A percentile compares a stretch with the other conserved stretches of the same genome.
phyloP scores from a whole-genome alignment of 2,329 filamentous ascomycete species.

The Fusarium praegraminearum region DNA sequence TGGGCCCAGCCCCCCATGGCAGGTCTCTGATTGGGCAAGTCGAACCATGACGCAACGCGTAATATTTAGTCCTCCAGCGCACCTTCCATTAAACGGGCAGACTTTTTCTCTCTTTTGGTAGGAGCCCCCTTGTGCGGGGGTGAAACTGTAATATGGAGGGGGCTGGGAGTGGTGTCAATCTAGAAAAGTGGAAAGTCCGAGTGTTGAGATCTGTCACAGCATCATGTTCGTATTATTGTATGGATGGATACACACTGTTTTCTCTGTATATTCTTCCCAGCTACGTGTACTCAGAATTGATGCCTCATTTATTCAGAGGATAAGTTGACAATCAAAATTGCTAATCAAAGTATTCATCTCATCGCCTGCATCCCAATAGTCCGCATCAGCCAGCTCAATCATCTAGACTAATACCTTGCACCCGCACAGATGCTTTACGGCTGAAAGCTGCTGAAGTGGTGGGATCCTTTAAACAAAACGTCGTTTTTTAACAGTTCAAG shows the following conservation, averaged over 20 bases:
- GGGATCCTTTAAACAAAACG: conserved; percentile 11
- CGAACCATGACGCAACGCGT: conserved; percentile 48
- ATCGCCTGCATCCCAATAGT: not conserved
- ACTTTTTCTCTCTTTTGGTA: not conserved
- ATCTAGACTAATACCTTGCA: not conserved
- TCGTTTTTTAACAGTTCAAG: not conserved
- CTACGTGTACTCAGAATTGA: no score
- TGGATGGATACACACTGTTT: not conserved
- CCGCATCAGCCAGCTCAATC: no score
- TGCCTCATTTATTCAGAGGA: not conserved
- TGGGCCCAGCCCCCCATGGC: conserved; percentile 50
- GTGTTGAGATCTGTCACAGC: not conserved
- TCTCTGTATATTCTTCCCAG: no score
- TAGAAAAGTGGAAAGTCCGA: not conserved
- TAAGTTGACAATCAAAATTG: not conserved
- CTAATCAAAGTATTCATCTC: not conserved
- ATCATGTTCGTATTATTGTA: not conserved
- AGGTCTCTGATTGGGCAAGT: conserved; percentile 49
- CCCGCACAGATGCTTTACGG: conserved; percentile 12
- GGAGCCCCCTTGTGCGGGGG: not conserved
- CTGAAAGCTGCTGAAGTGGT: conserved; percentile 12
- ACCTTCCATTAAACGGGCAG: conserved; percentile 2
- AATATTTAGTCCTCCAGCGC: not conserved
- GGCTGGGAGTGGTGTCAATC: not conserved
- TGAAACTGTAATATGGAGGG: not conserved